These are phyloP conservation scores for Ceratobasidium sp. DNA, from an alignment of 1,284 basidiomycete species.

Conservation along the genomic window DNA sequence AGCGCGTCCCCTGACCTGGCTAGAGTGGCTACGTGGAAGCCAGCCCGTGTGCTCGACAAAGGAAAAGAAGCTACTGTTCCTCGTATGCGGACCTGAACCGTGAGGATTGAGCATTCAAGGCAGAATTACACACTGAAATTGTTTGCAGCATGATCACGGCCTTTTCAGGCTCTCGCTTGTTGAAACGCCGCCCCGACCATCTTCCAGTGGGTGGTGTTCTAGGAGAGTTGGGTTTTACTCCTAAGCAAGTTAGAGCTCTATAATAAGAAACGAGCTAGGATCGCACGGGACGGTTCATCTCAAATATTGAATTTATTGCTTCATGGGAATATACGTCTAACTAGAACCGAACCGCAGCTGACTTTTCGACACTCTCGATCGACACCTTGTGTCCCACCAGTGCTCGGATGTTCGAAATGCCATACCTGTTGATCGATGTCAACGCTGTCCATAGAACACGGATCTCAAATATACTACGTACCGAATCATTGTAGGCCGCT, in stretches of 20 bases:
- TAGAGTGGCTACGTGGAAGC: slow-evolving; percentile 36
- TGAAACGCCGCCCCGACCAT: slow-evolving; percentile 24
- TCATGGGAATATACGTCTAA: slow-evolving; percentile 34
- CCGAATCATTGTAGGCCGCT: slow-evolving; percentile 99
- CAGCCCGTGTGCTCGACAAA: slow-evolving; percentile 16
- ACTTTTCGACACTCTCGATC: slow-evolving; percentile 86
- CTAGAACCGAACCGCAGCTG: slow-evolving; percentile 87
- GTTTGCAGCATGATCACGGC: slow-evolving; percentile 40
- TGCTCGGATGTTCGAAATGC: slow-evolving; percentile 95
- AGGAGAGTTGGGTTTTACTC: slow-evolving; percentile 39
- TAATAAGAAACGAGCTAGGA: slow-evolving; percentile 1
- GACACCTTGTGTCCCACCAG: slow-evolving; percentile 97
- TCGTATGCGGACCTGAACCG: slow-evolving; percentile 43
- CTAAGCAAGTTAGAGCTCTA: slow-evolving; percentile 37
- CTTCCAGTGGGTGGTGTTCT: slow-evolving; percentile 39
- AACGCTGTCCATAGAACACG: not conserved
- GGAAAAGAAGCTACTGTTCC: slow-evolving; percentile 41
- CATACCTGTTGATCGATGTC: slow-evolving; percentile 58
- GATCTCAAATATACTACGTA: slow-evolving; percentile 50
- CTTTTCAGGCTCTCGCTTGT: slow-evolving; percentile 37
- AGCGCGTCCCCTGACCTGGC: slow-evolving; percentile 33
- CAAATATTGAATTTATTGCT: slow-evolving; percentile 24
- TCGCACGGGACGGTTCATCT: not conserved
- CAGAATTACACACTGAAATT: slow-evolving; percentile 5
- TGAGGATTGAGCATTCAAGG: slow-evolving; percentile 18